Conservation (phyloP, 805 yeast genomes). For the Wilhelminamyces savonicus region DNA sequence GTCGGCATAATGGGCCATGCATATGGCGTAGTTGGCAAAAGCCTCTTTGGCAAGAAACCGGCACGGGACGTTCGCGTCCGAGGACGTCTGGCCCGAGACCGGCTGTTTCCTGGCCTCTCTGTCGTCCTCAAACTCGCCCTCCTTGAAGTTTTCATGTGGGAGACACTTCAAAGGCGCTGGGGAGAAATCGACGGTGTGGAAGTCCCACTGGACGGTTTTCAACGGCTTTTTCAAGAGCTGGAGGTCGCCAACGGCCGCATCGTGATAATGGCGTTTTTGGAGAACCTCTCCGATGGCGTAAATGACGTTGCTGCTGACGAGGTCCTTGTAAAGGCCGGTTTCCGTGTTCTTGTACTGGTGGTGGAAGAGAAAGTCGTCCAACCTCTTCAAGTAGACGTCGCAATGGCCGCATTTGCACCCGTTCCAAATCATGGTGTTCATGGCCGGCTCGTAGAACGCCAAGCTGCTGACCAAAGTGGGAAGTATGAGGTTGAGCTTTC, state of each 20-base stretch:
- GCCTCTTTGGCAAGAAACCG: slow-evolving; percentile 6
- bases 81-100: too few relatives aligned
- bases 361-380: slow-evolving; percentile 57
- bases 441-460: slow-evolving; percentile 63
- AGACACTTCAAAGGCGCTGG: slow-evolving; percentile 31
- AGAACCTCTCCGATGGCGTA: slow-evolving; percentile 45
- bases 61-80: slow-evolving; percentile 9
- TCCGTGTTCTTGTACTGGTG: slow-evolving; percentile 53
- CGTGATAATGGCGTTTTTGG: too few relatives aligned
- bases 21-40: slow-evolving; percentile 6
- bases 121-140: slow-evolving; percentile 30
- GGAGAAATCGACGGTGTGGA: slow-evolving; percentile 19
- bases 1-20: slow-evolving; percentile 30
- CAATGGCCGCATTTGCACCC: slow-evolving; percentile 67
- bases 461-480: slow-evolving; percentile 57
- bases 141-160: slow-evolving; percentile 25
- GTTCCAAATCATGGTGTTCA: slow-evolving; percentile 70
- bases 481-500: slow-evolving; percentile 40
- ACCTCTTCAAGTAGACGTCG: slow-evolving; percentile 37
- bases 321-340: slow-evolving; percentile 47
- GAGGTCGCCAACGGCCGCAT: too few relatives aligned
- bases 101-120: slow-evolving; percentile 10
- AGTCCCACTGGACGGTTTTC: slow-evolving; percentile 23
- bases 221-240: slow-evolving; percentile 10
- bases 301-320: slow-evolving; percentile 53